Percentiles rank a stretch among this genome's conserved stretches.
These are phyloP conservation scores for Dittrichia graveolens DNA, from an alignment of 129 eudicot species.

Conservation along the genomic window DNA sequence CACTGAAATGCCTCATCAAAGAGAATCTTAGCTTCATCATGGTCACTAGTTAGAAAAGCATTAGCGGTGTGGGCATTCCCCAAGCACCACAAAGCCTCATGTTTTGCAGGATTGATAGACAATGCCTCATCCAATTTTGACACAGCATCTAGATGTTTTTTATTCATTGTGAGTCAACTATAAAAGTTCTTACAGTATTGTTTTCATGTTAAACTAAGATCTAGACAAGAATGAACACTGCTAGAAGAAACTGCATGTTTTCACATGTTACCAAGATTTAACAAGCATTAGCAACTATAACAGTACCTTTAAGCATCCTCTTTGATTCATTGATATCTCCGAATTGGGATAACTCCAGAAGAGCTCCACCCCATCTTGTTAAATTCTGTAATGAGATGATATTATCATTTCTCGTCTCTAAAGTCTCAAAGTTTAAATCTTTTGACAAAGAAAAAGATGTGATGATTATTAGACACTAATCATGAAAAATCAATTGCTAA, in stretches of 20 bases:
- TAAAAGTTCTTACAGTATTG: not conserved
- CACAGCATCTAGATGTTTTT: conserved; percentile 46
- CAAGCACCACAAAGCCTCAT: conserved; percentile 61
- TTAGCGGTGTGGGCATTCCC: conserved; percentile 60
- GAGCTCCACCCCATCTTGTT: conserved; percentile 48
- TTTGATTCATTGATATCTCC: conserved; percentile 40
- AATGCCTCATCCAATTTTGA: conserved; percentile 57
- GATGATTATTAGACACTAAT: not conserved
- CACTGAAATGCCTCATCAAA: conserved; percentile 47
- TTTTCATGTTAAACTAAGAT: not conserved
- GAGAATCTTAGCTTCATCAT: conserved; percentile 41
- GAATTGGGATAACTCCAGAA: conserved; percentile 40
- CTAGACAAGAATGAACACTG: not conserved
- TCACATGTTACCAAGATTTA: not conserved
- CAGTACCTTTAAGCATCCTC: conserved; percentile 43
- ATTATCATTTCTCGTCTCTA: conserved; percentile 6
- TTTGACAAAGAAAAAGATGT: not conserved
- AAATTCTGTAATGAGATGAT: conserved; percentile 35
- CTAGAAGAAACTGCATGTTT: conserved; percentile 12
- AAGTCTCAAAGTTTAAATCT: not conserved
- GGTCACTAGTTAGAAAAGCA: conserved; percentile 53
- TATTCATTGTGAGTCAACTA: conserved; percentile 1
- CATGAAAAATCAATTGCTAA: not conserved
- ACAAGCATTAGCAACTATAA: conserved; percentile 19
- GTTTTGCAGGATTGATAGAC: conserved; percentile 52